A percentile compares a stretch with the other conserved stretches of the same genome.
phyloP scores from a whole-genome alignment of 768 basidiomycete genomes.

The Calocybe cyanea region DNA sequence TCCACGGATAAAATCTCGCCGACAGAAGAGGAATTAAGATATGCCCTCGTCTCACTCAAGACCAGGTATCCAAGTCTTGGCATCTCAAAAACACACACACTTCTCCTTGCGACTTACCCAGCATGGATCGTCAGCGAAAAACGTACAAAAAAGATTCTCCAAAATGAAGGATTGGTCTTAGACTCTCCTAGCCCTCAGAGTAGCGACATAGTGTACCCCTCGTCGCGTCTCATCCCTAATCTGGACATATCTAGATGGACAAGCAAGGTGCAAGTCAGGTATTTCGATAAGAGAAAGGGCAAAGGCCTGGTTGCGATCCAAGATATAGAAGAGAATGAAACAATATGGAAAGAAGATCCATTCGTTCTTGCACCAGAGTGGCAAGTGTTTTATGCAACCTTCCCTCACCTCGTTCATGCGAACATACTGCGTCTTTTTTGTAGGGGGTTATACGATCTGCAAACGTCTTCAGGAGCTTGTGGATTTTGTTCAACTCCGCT shows the following conservation, averaged over 20 bases:
- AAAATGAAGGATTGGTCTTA: constrained; percentile 49
- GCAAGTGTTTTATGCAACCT: constrained; percentile 30
- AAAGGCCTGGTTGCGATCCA: constrained; percentile 79
- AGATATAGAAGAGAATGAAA: constrained; percentile 64
- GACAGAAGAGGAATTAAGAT: constrained; percentile 58
- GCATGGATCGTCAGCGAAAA: constrained; percentile 85
- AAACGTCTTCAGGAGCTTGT: constrained; percentile 59
- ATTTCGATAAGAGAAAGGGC: constrained; percentile 69
- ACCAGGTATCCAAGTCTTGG: constrained; percentile 60
- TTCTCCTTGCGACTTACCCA: constrained; percentile 55
- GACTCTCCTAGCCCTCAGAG: constrained; percentile 15
- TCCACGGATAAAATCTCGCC: constrained; percentile 34
- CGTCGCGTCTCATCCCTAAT: constrained; percentile 59
- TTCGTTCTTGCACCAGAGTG: constrained; percentile 80
- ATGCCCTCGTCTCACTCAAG: constrained; percentile 52
- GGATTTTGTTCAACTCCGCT: constrained; percentile 71
- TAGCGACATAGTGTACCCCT: constrained; percentile 39
- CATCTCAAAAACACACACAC: constrained; percentile 64
- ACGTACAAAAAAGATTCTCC: constrained; percentile 68
- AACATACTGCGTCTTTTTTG: background rate
- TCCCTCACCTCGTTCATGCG: constrained; percentile 1
- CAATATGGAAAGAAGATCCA: constrained; percentile 84
- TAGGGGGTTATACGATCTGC: constrained; percentile 79
- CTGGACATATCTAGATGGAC: constrained; percentile 65
- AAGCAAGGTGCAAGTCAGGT: constrained; percentile 57